phyloP scores from a whole-genome alignment of 108 stramenopile species.

The Cyclostephanos tholiformis region DNA sequence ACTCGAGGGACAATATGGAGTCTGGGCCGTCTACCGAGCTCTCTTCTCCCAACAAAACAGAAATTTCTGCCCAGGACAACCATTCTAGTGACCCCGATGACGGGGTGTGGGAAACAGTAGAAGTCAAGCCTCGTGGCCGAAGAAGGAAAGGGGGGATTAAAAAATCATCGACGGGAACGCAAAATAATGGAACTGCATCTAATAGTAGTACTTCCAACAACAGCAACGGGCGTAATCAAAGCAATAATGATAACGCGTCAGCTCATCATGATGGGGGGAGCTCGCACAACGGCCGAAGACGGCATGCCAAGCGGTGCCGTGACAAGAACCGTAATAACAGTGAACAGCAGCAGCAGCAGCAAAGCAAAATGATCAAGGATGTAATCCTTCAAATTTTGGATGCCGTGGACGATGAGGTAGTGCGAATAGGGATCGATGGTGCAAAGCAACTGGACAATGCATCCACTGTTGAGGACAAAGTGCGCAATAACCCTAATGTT shows the following conservation, averaged over 20 bases:
- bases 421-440: constrained; percentile 22
- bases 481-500: background rate
- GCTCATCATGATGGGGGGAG: constrained; percentile 40
- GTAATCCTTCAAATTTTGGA: constrained; percentile 65
- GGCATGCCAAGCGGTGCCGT: constrained; percentile 4
- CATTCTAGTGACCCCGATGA: constrained; percentile 40
- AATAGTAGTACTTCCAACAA: constrained; percentile 16
- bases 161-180: background rate
- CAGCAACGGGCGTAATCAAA: constrained; percentile 27
- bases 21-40: background rate
- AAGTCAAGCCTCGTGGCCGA: constrained; percentile 48
- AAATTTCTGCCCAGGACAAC: constrained; percentile 7
- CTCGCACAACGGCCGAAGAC: constrained; percentile 32
- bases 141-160: constrained; percentile 38
- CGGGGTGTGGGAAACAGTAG: constrained; percentile 78
- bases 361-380: constrained; percentile 50
- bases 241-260: constrained; percentile 19
- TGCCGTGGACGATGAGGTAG: constrained; percentile 59
- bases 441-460: constrained; percentile 2
- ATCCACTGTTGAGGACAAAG: background rate
- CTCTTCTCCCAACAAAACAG: constrained; percentile 9
- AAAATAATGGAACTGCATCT: constrained; percentile 11
- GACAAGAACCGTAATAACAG: constrained; percentile 8
- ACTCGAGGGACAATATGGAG: background rate
- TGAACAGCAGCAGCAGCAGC: constrained; percentile 4